A percentile compares a stretch with the other conserved stretches of the same genome.
phyloP scores from a whole-genome alignment of 306 rosid genomes.

The Nissolia schottii region DNA sequence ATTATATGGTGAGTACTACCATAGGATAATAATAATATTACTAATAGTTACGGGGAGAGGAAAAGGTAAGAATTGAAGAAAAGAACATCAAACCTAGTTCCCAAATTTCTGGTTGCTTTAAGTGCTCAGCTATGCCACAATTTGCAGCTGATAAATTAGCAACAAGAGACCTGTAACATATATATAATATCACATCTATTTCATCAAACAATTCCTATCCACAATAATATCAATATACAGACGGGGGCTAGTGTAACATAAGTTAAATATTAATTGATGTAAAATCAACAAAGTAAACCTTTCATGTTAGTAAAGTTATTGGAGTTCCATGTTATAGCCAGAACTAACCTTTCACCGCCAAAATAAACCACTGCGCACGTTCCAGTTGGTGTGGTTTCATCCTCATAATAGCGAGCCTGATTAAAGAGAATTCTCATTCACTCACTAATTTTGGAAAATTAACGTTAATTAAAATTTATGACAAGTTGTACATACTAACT shows the following conservation, averaged over 20 bases:
- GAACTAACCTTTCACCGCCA: constrained; percentile 61
- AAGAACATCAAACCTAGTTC: constrained; percentile 39
- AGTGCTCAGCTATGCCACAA: constrained; percentile 62
- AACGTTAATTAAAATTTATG: neutral
- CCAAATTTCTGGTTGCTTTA: constrained; percentile 69
- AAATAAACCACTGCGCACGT: constrained; percentile 66
- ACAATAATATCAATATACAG: too few relatives aligned
- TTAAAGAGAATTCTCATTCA: neutral
- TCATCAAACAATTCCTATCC: neutral
- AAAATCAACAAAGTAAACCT: neutral
- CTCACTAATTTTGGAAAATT: neutral
- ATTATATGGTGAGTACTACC: neutral
- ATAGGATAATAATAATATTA: neutral
- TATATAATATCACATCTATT: neutral
- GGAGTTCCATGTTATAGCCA: neutral
- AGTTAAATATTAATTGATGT: too few relatives aligned
- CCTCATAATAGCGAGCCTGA: constrained; percentile 66
- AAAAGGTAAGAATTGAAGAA: neutral
- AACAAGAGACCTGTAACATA: constrained; percentile 60
- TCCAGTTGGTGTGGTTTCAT: constrained; percentile 62
- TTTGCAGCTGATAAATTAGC: constrained; percentile 76
- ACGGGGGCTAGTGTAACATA: too few relatives aligned
- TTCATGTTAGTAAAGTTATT: neutral
- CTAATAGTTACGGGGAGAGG: neutral
- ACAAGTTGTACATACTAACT: neutral